Conservation (phyloP, 306 rosid species). For the Lagenaria siceraria region DNA sequence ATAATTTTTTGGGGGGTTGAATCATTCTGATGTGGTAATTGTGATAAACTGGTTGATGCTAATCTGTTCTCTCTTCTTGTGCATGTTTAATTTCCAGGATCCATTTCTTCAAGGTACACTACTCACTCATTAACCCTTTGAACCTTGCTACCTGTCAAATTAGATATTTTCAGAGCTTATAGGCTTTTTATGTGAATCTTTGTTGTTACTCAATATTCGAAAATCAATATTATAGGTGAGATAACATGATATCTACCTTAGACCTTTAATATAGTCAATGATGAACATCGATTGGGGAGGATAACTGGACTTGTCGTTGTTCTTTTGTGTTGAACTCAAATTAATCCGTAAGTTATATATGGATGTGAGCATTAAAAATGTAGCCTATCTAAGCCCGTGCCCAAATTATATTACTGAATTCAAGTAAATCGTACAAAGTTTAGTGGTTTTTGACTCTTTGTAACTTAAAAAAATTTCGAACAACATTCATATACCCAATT, state of each 20-base stretch:
- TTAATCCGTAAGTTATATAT: background rate
- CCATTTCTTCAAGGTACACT: slow-evolving; percentile 73
- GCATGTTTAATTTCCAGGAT: slow-evolving; percentile 49
- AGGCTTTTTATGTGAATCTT: background rate
- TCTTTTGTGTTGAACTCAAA: background rate
- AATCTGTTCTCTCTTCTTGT: slow-evolving; percentile 14
- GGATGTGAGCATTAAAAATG: background rate
- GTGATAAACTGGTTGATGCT: background rate
- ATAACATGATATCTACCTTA: background rate
- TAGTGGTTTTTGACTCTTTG: background rate
- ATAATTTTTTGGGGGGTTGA: background rate
- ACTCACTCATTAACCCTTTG: background rate
- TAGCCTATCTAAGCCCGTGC: background rate
- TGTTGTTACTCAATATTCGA: background rate
- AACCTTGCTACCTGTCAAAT: background rate
- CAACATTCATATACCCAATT: background rate
- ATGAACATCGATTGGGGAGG: background rate
- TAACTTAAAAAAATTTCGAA: too few species aligned
- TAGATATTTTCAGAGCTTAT: background rate
- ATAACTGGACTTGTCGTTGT: background rate
- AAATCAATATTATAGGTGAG: background rate
- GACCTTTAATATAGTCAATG: background rate
- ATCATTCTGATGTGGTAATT: background rate
- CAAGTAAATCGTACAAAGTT: background rate
- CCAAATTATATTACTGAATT: background rate